Base-by-base conservation (phyloP, 192 early-diverging fungal species). In the Coemansia sp. region DNA sequence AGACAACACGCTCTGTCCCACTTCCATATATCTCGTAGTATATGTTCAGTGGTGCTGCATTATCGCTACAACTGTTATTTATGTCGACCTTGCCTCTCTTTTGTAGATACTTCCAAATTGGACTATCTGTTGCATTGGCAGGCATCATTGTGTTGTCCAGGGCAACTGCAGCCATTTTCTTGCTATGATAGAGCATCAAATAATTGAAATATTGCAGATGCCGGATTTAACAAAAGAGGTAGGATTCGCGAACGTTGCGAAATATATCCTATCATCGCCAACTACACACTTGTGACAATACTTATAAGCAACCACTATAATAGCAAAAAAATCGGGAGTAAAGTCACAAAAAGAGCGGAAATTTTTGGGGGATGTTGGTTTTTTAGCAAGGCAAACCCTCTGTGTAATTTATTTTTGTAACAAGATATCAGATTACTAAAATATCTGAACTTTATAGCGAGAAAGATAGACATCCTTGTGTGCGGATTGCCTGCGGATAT, bases 1-100 rank as follows among this genome's bases (percentile, higher is more conserved):
- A 75, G 5, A 75, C 68, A 4, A 75, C 58, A 5, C 55, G 61
- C 13, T 62, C 60, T 0, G 48, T 2, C 4, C 79, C 79, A 0
- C 54, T 54, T 9, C 73, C 79, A 23, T 68, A 75, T 15, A 81
- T 33, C 45, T 81, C 79, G 54, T 81, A 81, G 65, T 81, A 75
- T 2, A 48, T 25, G 45, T 48, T 48, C n/a, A 68, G 42, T 5
- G 28, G 31, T 0, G 23, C 19, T 14, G 13, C 50, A 22, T n/a
- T 13, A 7, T 48, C 19, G 54, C 4, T 53, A 4, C 50, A 27
- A 20, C 38, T 60, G 48, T 27, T 20, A 23, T 34, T 29, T 23
- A 79, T 44, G 48, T 68, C 37, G 9, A 79, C 36, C 4, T 56
- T 64, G 31, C 70, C 75, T 63, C 76, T 66, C 57, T 73, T 79